Base-by-base conservation (phyloP, 768 basidiomycete species). In the Xanthoconium purpureum region DNA sequence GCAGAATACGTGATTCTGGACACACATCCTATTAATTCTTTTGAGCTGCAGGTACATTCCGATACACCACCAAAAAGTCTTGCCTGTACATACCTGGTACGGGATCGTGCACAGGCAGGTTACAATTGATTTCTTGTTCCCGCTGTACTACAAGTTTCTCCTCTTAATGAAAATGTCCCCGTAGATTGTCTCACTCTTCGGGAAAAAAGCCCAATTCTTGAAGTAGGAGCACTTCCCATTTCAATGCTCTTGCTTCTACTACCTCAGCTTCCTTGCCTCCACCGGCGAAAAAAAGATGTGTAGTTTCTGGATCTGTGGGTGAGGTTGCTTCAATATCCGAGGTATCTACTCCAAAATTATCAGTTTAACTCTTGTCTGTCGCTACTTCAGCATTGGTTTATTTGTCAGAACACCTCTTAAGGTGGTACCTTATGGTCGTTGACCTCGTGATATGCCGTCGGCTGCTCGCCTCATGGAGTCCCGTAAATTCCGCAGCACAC, bases 81-180 rank as follows among this genome's bases (percentile, higher is more conserved):
- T 70, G 32, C 61, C 60, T 72, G 70, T 67, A 73, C 70, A 63
- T 64, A 56, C 59, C 50, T 66, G 50, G 68, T 69, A 67, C 70
- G 58, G 66, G 63, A 54, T 46, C 56, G 63, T 61, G 64, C 62
- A 66, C 65, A 75, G 75, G 74, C 75, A 75, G 75, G 75, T 76
- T 71, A 71, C 60, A 56, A 58, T 60, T 58, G 66, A 71, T 61
- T 66, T 65, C 59, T 61, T 58, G 61, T 64, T 61, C 61, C 58
- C 63, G 64, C 63, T 67, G 64, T 71, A 61, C 57, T 59, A 61
- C 55, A 63, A 63, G 46, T 54, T 68, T 59, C 55, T 63, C 54
- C 55, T 70, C 73, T 75, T 66, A 71, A 68, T 67, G 58, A 73
- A 68, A 64, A 56, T 64, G 54, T 66, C 55, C 62, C 57, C 67